Evolutionary conservation across 2,329 filamentous ascomycete species (phyloP), one percentile per base, ranked within the genome.

Genomic region (Clonostachys rosea): DNA sequence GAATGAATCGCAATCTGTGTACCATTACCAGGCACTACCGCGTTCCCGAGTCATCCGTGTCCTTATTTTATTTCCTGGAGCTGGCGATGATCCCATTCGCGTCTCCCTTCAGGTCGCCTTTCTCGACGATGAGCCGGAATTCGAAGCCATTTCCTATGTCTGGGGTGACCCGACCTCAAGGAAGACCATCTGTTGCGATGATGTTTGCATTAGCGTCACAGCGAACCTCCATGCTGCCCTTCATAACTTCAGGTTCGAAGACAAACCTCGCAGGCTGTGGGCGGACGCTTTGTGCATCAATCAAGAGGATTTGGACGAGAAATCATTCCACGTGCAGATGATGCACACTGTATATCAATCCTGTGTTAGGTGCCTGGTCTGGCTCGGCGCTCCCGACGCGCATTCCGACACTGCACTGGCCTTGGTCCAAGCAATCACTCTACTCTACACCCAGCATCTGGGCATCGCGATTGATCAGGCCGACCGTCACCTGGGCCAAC

Each of bases 231-330:
- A 39, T 12, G 36, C 14, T n/a, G 36, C 36, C 3, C 36, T 39
- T 18, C 36, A 39, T 7, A n/a, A 18, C 10, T 39, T 39, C 5
- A n/a, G 36, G 17, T 12, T 39, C 11, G 9, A 17, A 6, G 18
- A n/a, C 2, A 37, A 18, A 11, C 17, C 35, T 10, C 8, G 20
- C 13, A 34, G 14, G 16, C 45, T 54, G 10, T 59, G 57, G 57
- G 50, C 55, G 7, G 56, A 59, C 33, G 52, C 47, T 17, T 50
- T 59, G 10, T 59, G 56, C 43, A 59, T 59, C 47, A 52, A 59
- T 46, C 55, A 59, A 18, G 18, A 34, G 7, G 48, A 54, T 33
- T 36, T 40, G 14, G 41, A 42, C 5, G 57, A 59, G 43, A 50
- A 50, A 9, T 47, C 50, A 6, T 34, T 46, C 6, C 56, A 59